Base-by-base conservation (phyloP, 202 grass and related monocot genomes). In the Hordeum pubiflorum region DNA sequence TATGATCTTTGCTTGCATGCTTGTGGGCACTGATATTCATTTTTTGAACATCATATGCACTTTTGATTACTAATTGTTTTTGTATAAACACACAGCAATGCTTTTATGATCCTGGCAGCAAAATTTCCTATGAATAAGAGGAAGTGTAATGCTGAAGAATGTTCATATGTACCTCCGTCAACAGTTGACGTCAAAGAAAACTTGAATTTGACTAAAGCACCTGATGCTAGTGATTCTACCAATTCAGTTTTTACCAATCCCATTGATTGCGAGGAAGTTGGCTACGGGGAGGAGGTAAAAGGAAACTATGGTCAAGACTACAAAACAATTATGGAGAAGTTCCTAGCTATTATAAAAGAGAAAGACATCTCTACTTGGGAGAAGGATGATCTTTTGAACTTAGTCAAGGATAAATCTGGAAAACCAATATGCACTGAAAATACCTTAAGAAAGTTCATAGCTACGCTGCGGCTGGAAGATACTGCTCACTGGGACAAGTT, bases 51-150 rank as follows among this genome's bases (percentile, higher is more conserved):
- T 76, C 11, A 2, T 43, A 6, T 72, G 54, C 23, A 76, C 32
- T 66, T 46, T 80, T 63, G 15, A 74, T 59, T 65, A 31, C 63
- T 72, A 26, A 38, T 23, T 67, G 11, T 44, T 34, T 89, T 81
- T 75, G 11, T 50, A 64, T 64, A 74, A 63, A 81, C 37, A 81
- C 9, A 46, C 82, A 93, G 91, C 59, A 76, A 81, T 81, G 91
- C 91, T 79, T 93, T 87, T 78, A 90, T 93, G 91, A 75, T 43
- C 12, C 62, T 93, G 74, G 87, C 63, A 6, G 85, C 91, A 78
- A 89, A 71, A 63, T 93, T 90, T 81, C 87, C 91, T 86, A 31
- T 43, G 71, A 76, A 27, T 33, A 62, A 76, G 48, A 78, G 40
- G 39, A 6, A 18, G 9, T 7, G 17, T 74, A 83, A 87, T 60